Base-by-base conservation (phyloP, 768 basidiomycete species). In the Trametopsis cervina region DNA sequence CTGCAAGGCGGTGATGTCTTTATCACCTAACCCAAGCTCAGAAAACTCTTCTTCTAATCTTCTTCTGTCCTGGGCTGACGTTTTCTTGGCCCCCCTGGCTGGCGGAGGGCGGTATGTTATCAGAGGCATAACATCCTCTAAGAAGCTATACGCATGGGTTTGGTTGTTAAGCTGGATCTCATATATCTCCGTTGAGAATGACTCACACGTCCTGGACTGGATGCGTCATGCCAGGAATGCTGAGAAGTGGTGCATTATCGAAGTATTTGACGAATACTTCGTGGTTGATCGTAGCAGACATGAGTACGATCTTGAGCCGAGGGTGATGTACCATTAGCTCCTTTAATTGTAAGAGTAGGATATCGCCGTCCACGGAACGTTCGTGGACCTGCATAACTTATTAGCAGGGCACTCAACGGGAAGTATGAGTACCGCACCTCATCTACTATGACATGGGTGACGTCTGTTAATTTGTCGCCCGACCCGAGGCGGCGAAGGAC, bases 271-370 rank as follows among this genome's bases (percentile, higher is more conserved):
- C 69, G 56, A 92, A 93, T n/a, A 73, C 78, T 53, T 88, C 74
- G 51, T 92, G 89, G 58, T 96, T 94, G 64, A 95, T 94, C 0
- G 94, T 97, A 4, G 94, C 94, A 25, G 88, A 91, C 92, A 96
- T 96, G 40, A 95, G 73, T 18, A 94, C 67, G 18, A 97, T 74
- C 61, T 88, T 93, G 56, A 96, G 73, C 1, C 63, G 75, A 18
- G 70, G 66, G 57, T 90, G 83, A 17, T 62, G 71, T 51, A 69
- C 68, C 39, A 95, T 63, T 12, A 96, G 67, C 56, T 90, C 85
- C 50, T 83, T 81, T 21, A 96, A 69, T 60, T 94, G 84, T 4
- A 95, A 75, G 1, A 97, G 73, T 38, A 97, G 69, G 56, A 97
- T 84, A 62, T 97, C 94, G 18, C 88, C 82, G 57, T 95, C 93